Base-by-base conservation (phyloP, 73 alveolate genomes). In the Breviolum minutum region DNA sequence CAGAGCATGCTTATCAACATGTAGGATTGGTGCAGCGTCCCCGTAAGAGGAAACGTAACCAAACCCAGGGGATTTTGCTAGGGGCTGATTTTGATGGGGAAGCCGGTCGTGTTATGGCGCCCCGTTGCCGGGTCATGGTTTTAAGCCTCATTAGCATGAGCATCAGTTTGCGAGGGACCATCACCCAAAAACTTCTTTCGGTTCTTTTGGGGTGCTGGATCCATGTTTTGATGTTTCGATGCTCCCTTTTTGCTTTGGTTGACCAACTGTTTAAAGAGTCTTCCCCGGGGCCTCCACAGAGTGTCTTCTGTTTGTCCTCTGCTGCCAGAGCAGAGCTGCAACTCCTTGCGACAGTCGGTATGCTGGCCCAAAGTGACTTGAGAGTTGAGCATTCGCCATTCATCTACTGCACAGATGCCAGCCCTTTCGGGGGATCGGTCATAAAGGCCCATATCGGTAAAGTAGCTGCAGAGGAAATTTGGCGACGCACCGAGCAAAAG, bases 71-170 rank as follows among this genome's bases (percentile, higher is more conserved):
- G 9, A 68, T 54, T 0, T 6, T 30, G 69, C 60, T 87, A 3
- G 95, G 95, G 5, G 95, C 95, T 12, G 95, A 87, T 7, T 40
- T 87, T n/a, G 95, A 87, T 26, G 95, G 95, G 7, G 10, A 29
- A 1, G 69, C 54, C 0, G 95, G 95, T 1, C 13, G n/a, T 7
- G 95, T 87, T 0, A 32, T 40, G 48, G 95, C 95, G 9, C 95
- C 95, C 14, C 24, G 95, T 9, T 48, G 14, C 22, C 17, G 95
- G 24, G n/a, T 87, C 0, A 24, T 22, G 0, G 70, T 68, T 12
- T 60, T 87, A 0, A 29, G 63, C 26, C 2, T 87, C 24, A 8
- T 87, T 8, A 10, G 85, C 29, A 22, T 73, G 7, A 54, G 1
- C 0, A 40, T 87, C 17, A 66, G 27, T 9, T 69, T 9, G 48